Base-by-base conservation (phyloP, 2,329 filamentous ascomycete genomes). In the Coniella lustricola region DNA sequence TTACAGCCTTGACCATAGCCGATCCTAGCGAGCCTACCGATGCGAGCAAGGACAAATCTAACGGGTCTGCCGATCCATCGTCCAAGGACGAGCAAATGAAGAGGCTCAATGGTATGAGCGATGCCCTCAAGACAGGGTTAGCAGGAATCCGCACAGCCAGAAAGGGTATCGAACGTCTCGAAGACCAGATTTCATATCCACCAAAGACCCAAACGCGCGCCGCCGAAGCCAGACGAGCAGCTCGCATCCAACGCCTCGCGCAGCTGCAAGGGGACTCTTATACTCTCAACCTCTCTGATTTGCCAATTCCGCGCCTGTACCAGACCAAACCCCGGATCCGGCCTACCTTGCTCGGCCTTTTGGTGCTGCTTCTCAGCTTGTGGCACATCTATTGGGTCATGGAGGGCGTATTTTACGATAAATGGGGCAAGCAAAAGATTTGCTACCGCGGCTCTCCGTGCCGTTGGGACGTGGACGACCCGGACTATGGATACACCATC, bases 401-500 rank as follows among this genome's bases (percentile, higher is more conserved):
- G n/a, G 81, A 84, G 59, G 68, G 68, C 1, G 59, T 65, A 21
- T 75, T 77, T 65, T 83, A 53, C 20, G 51, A 53, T 2, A 48
- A 34, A 17, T 83, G 75, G 62, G 81, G 77, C 57, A 73, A 73
- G 14, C 76, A 77, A 2, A 59, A 64, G n/a, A 68, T 67, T 29
- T 81, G 79, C 54, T 68, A 68, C 12, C 60, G 62, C 41, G 44
- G 60, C 50, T 40, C 65, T 34, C 68, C 70, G 2, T 82, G 78
- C 58, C 67, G 43, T 35, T 50, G 41, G 40, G 45, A 49, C 33
- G 35, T 50, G 33, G 70, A 76, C 39, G 79, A 82, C 59, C 80
- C 80, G 0, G 72, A 72, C 21, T 83, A 79, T 61, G 79, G 79
- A n/a, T 69, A 67, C 34, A 76, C 78, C 1, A 68, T 83, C 39